Conservation (phyloP, 163 green algal species). For the Chlorella variabilis region DNA sequence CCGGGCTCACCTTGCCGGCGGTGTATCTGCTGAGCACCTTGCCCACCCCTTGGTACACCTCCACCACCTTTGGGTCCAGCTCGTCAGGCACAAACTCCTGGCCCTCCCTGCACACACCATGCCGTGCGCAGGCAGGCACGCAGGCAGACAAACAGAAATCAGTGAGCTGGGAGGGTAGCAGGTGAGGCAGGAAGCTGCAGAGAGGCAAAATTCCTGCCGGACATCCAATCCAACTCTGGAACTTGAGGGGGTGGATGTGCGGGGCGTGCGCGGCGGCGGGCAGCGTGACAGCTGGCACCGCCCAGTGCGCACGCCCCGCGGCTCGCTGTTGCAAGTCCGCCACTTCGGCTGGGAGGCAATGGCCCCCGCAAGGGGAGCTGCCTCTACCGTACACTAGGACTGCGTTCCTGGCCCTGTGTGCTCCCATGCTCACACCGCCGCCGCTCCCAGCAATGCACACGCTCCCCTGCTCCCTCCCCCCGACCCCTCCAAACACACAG, state of each 20-base stretch:
- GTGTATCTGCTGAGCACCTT: slow-evolving; percentile 87
- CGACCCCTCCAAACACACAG: too few relatives aligned
- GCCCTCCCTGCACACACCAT: slow-evolving; percentile 43
- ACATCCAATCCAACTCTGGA: too few relatives aligned
- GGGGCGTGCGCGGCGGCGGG: neutral
- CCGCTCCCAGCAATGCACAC: neutral
- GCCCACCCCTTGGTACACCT: slow-evolving; percentile 89
- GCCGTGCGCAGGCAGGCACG: slow-evolving; percentile 7
- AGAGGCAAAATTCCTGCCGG: too few relatives aligned
- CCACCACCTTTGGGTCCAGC: slow-evolving; percentile 87
- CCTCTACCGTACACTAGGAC: slow-evolving; percentile 59
- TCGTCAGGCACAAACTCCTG: slow-evolving; percentile 42
- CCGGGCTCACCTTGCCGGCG: slow-evolving; percentile 83
- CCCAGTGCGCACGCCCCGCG: neutral
- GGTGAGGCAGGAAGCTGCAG: neutral
- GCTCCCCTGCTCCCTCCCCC: neutral
- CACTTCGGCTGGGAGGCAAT: slow-evolving; percentile 45
- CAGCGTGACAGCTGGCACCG: neutral
- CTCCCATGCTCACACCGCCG: neutral
- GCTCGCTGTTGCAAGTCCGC: slow-evolving; percentile 38
- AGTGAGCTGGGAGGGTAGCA: neutral
- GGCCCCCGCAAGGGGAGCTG: slow-evolving; percentile 27
- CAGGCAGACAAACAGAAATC: neutral
- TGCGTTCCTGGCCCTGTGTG: slow-evolving; percentile 5
- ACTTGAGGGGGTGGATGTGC: too few relatives aligned